These are phyloP conservation scores for Beta vulgaris DNA, from an alignment of 148 eudicot genomes.

Conservation along the genomic window DNA sequence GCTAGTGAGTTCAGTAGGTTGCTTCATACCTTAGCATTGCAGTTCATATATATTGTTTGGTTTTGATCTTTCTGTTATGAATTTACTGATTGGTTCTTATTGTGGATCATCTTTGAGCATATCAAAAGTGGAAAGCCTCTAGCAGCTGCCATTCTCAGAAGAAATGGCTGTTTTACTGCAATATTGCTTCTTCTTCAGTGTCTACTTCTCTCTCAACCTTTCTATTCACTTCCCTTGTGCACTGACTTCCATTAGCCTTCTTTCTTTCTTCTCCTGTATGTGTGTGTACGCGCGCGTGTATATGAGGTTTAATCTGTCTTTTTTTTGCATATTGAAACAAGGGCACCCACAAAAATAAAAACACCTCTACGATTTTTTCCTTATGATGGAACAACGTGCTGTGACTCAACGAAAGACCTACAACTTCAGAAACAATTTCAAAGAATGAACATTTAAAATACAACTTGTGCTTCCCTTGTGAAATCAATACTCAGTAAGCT, in stretches of 20 bases:
- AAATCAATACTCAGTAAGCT: constrained; percentile 74
- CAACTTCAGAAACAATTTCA: constrained; percentile 57
- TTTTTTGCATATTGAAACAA: no score
- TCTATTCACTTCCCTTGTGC: no score
- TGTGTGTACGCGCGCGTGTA: no score
- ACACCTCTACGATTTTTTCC: constrained; percentile 54
- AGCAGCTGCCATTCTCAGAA: no score
- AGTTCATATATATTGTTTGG: background rate
- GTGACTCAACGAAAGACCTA: constrained; percentile 55
- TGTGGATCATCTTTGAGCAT: background rate
- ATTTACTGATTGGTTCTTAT: background rate
- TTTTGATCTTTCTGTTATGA: background rate
- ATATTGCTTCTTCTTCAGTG: no score
- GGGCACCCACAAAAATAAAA: no score
- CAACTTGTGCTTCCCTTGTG: constrained; percentile 60
- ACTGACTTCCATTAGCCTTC: no score
- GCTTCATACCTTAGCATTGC: background rate
- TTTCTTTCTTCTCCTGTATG: no score
- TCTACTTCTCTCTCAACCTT: no score
- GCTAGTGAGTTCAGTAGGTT: background rate
- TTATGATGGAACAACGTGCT: constrained; percentile 60
- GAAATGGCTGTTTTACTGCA: no score
- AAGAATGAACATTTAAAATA: constrained; percentile 65
- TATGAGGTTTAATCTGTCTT: no score
- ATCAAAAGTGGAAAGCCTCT: no score